Evolutionary conservation across 495 filamentous ascomycete species (phyloP).

Genomic region (Jackrogersella minutella): DNA sequence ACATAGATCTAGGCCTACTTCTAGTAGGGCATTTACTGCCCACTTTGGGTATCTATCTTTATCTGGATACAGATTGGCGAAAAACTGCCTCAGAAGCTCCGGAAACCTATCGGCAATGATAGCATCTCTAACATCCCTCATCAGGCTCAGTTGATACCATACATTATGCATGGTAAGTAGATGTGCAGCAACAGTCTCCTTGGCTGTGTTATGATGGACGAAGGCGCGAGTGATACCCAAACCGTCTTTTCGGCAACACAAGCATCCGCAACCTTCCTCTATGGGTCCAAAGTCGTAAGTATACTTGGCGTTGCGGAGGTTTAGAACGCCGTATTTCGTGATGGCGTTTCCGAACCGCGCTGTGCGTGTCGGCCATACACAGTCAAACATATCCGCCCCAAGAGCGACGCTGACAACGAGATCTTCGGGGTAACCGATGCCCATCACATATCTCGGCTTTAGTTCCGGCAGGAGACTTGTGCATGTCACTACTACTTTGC

Average conservation of each 20-base stretch:
- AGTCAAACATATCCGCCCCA: slow-evolving; percentile 99
- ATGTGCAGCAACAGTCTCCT: slow-evolving; percentile 96
- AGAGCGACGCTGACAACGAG: slow-evolving; percentile 89
- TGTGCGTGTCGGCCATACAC: slow-evolving; percentile 97
- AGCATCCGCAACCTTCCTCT: slow-evolving; percentile 80
- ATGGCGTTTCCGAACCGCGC: slow-evolving; percentile 96
- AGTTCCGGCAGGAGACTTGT: slow-evolving; percentile 83
- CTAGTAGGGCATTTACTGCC: slow-evolving; percentile 82
- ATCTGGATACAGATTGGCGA: slow-evolving; percentile 72
- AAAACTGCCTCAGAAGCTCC: slow-evolving; percentile 79
- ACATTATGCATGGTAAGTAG: slow-evolving; percentile 95
- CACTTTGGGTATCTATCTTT: slow-evolving; percentile 77
- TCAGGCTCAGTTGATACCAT: slow-evolving; percentile 83
- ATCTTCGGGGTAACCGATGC: slow-evolving; percentile 96
- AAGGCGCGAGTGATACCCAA: slow-evolving; percentile 88
- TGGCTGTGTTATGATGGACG: slow-evolving; percentile 88
- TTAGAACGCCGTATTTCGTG: slow-evolving; percentile 79
- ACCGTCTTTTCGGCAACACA: slow-evolving; percentile 76
- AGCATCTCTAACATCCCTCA: slow-evolving; percentile 75
- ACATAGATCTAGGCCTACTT: slow-evolving; percentile 83
- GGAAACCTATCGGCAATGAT: slow-evolving; percentile 87
- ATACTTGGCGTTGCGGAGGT: slow-evolving; percentile 79
- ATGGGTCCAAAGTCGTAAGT: slow-evolving; percentile 83
- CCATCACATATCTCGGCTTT: slow-evolving; percentile 98
- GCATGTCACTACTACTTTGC: slow-evolving; percentile 79